Percentiles rank a stretch among this genome's conserved stretches.
Evolutionary conservation across 495 filamentous ascomycete genomes (phyloP).

Genomic region (Massariosphaeria phaeospora): DNA sequence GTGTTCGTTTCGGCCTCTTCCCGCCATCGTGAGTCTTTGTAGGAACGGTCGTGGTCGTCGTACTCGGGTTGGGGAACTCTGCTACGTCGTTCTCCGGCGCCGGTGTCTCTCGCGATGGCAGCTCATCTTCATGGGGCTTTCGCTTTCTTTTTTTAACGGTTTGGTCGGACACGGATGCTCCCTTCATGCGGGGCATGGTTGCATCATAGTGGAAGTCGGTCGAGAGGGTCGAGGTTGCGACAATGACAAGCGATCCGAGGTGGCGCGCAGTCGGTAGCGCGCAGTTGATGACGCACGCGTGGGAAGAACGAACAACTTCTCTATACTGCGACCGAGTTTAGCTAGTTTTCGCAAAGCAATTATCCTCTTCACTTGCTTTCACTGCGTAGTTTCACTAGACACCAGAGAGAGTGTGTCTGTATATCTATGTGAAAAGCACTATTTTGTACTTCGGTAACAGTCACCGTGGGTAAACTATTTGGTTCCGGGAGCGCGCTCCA

Average conservation of each 20-base stretch:
- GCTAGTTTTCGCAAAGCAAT: too few relatives aligned
- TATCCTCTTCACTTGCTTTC: too few relatives aligned
- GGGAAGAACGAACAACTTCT: neutral
- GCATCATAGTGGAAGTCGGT: neutral
- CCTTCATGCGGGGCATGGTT: constrained; percentile 54
- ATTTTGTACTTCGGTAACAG: too few relatives aligned
- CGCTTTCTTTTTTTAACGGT: constrained; percentile 53
- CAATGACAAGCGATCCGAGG: too few relatives aligned
- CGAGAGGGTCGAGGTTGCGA: neutral
- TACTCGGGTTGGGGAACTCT: constrained; percentile 3
- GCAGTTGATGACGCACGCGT: neutral
- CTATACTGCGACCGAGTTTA: too few relatives aligned
- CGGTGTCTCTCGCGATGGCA: neutral
- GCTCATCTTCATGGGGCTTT: constrained; percentile 36
- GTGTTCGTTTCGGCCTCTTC: constrained; percentile 45
- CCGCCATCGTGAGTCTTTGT: constrained; percentile 55
- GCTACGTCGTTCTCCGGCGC: neutral
- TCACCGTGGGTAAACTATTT: too few relatives aligned
- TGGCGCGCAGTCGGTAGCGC: too few relatives aligned
- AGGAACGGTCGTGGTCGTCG: constrained; percentile 42
- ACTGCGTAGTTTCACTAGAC: too few relatives aligned
- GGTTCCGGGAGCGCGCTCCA: too few relatives aligned
- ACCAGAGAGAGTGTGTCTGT: too few relatives aligned
- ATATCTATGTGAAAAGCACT: too few relatives aligned
- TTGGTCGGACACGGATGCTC: constrained; percentile 52